Evolutionary conservation across 148 eudicot genomes (phyloP).

Genomic region (Beta vulgaris): DNA sequence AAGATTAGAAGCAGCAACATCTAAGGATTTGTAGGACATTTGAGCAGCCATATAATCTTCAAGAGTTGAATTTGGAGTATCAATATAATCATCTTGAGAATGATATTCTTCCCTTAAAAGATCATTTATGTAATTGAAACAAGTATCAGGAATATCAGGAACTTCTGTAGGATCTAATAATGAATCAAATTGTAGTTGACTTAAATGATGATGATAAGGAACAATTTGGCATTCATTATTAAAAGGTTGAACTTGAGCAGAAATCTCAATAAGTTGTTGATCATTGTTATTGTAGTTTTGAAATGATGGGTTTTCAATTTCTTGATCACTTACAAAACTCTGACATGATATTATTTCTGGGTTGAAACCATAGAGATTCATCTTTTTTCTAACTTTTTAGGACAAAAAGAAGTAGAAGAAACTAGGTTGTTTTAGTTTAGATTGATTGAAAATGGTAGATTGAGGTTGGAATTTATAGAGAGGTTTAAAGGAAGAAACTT

Average conservation of each 20-base stretch:
- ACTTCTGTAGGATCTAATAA: conserved; percentile 23
- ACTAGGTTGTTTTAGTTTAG: not conserved
- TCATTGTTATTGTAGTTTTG: not conserved
- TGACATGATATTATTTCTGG: conserved; percentile 12
- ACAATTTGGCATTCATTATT: conserved; percentile 13
- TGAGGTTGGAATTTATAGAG: not conserved
- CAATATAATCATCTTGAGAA: conserved; percentile 26
- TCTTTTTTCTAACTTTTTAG: not conserved
- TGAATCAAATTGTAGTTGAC: not conserved
- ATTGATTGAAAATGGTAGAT: not conserved
- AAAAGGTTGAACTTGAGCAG: not conserved
- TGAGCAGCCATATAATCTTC: conserved; percentile 42
- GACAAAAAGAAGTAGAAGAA: too few species aligned
- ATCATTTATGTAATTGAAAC: conserved; percentile 41
- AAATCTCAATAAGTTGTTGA: not conserved
- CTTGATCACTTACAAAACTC: conserved; percentile 18
- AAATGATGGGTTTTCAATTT: conserved; percentile 2
- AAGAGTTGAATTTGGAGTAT: conserved; percentile 17
- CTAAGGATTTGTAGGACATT: conserved; percentile 28
- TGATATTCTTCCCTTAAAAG: conserved; percentile 33
- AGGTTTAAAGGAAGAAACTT: not conserved
- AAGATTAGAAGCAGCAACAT: conserved; percentile 21
- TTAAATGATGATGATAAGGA: not conserved
- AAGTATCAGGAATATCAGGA: conserved; percentile 44
- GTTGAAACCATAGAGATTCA: conserved; percentile 23